Percentiles rank a stretch among this genome's conserved stretches.
phyloP scores from a whole-genome alignment of 192 early-diverging fungal genomes.

The Phycomyces nitens region DNA sequence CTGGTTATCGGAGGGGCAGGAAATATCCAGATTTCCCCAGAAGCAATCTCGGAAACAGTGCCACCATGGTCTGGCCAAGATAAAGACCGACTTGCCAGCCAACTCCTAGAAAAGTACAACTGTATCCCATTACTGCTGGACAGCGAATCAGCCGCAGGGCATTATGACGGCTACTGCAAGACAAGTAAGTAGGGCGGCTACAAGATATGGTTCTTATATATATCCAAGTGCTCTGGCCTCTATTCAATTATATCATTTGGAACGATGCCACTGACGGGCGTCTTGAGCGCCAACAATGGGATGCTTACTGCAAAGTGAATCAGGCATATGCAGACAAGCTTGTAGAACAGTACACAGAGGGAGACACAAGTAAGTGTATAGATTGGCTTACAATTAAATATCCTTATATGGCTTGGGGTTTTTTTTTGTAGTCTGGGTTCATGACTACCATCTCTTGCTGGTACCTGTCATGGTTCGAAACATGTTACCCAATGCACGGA shows the following conservation, averaged over 20 bases:
- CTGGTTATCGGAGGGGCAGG: conserved; percentile 57
- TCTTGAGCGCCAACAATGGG: conserved; percentile 67
- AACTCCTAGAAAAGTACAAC: conserved; percentile 17
- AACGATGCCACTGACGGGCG: conserved; percentile 69
- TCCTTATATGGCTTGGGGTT: too few relatives aligned
- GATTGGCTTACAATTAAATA: conserved; percentile 74
- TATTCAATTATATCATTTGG: conserved; percentile 92
- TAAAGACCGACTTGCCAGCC: conserved; percentile 12
- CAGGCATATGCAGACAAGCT: conserved; percentile 74
- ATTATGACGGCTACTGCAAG: conserved; percentile 99
- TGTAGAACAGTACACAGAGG: conserved; percentile 63
- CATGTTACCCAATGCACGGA: conserved; percentile 76
- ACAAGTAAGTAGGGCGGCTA: conserved; percentile 67
- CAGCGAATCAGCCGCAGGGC: conserved; percentile 64
- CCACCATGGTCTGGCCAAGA: conserved; percentile 30
- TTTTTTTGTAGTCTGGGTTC: conserved; percentile 88
- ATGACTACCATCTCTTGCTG: conserved; percentile 94
- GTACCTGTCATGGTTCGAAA: conserved; percentile 86
- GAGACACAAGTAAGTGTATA: conserved; percentile 64
- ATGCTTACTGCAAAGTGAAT: conserved; percentile 78
- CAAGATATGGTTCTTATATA: background rate
- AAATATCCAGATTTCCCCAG: conserved; percentile 34
- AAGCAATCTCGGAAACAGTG: conserved; percentile 5
- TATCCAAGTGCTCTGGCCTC: conserved; percentile 82
- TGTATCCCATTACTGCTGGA: conserved; percentile 78